Evolutionary conservation across 495 filamentous ascomycete species (phyloP).

Genomic region (Poronia punctata): DNA sequence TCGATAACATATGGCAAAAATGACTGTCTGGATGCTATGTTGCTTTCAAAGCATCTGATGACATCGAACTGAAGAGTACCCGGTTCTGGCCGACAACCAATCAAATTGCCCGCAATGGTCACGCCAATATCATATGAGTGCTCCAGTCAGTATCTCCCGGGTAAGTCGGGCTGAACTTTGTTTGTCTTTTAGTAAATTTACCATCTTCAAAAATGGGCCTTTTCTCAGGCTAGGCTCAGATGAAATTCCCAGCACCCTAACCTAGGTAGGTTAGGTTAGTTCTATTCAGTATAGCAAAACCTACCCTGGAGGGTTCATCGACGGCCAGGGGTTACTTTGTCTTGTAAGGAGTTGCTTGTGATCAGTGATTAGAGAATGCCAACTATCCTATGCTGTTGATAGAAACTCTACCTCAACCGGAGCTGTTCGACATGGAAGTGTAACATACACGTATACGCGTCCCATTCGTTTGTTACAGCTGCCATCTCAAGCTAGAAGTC

Average conservation of each 20-base stretch:
- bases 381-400: too few relatives aligned
- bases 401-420: neutral
- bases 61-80: slow-evolving; percentile 27
- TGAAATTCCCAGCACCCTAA: too few relatives aligned
- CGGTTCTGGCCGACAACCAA: slow-evolving; percentile 35
- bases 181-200: too few relatives aligned
- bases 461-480: slow-evolving; percentile 1
- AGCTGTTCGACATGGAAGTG: neutral
- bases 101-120: slow-evolving; percentile 28
- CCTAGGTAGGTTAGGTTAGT: too few relatives aligned
- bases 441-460: slow-evolving; percentile 3
- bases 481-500: neutral
- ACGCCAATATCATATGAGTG: slow-evolving; percentile 7
- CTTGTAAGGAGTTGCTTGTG: too few relatives aligned
- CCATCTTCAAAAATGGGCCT: too few relatives aligned
- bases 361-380: too few relatives aligned
- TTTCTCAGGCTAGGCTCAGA: too few relatives aligned
- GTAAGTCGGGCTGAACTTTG: too few relatives aligned
- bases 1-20: slow-evolving; percentile 3
- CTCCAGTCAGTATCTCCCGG: neutral
- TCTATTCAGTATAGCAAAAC: too few relatives aligned
- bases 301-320: too few relatives aligned
- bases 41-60: slow-evolving; percentile 25
- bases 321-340: too few relatives aligned
- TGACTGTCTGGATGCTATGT: neutral